These are phyloP conservation scores for Athelia sp. DNA, from an alignment of 1,284 basidiomycete species.

Conservation along the genomic window DNA sequence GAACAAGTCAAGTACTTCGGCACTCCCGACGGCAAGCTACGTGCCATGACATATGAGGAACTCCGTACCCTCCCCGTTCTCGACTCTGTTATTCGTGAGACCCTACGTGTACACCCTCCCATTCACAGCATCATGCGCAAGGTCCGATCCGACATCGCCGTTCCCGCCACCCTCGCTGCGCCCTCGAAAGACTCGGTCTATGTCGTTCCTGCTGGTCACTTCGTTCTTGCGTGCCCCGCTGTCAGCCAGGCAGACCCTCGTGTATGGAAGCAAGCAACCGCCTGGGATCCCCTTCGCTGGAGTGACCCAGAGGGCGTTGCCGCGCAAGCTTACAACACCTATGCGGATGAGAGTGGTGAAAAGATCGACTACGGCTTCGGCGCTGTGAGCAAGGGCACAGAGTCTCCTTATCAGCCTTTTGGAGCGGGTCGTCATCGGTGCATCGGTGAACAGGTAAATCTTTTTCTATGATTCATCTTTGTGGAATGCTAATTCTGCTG, in stretches of 20 bases:
- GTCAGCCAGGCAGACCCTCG: conserved; percentile 85
- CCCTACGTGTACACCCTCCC: conserved; percentile 87
- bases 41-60: conserved; percentile 84
- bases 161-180: conserved; percentile 78
- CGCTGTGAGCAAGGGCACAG: conserved; percentile 87
- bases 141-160: conserved; percentile 79
- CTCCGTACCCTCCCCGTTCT: conserved; percentile 80
- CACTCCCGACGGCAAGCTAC: conserved; percentile 76
- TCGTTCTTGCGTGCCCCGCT: conserved; percentile 86
- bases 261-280: conserved; percentile 73
- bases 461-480: conserved; percentile 4
- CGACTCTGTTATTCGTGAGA: conserved; percentile 90
- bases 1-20: conserved; percentile 88
- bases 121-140: conserved; percentile 92
- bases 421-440: conserved; percentile 94
- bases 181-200: conserved; percentile 72
- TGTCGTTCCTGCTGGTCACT: conserved; percentile 90
- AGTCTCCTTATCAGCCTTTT: conserved; percentile 92
- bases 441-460: conserved; percentile 83
- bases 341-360: conserved; percentile 73
- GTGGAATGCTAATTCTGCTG: conserved; percentile 6
- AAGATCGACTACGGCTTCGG: conserved; percentile 97
- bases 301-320: conserved; percentile 75
- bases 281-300: conserved; percentile 88
- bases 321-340: conserved; percentile 68